Conservation (phyloP, 1,284 basidiomycete species). For the Apiotrichum domesticum region DNA sequence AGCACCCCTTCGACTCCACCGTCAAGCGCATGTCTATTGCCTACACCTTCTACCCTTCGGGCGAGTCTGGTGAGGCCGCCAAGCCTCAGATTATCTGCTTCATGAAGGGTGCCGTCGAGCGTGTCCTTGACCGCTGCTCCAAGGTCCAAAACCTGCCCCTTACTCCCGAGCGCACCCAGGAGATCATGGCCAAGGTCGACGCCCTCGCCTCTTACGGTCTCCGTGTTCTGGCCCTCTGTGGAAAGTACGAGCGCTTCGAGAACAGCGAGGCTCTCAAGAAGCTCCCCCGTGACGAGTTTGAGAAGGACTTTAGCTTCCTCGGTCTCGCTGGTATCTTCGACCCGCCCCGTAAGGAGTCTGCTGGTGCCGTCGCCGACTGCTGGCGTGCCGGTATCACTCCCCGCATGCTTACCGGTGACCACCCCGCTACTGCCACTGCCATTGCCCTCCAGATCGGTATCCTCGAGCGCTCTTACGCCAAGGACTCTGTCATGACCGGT, state of each 20-base stretch:
- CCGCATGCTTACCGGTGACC: slow-evolving; percentile 57
- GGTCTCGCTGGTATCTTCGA: slow-evolving; percentile 63
- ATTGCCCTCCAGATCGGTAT: slow-evolving; percentile 54
- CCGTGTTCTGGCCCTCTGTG: slow-evolving; percentile 49
- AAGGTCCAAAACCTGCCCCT: slow-evolving; percentile 35
- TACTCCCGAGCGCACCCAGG: slow-evolving; percentile 35
- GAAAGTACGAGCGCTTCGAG: slow-evolving; percentile 47
- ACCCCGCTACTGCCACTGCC: slow-evolving; percentile 51
- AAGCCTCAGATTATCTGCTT: slow-evolving; percentile 27
- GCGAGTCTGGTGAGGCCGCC: not conserved
- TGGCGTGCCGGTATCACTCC: slow-evolving; percentile 61
- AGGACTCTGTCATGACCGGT: slow-evolving; percentile 51
- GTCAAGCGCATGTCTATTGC: slow-evolving; percentile 60
- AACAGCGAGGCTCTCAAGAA: slow-evolving; percentile 35
- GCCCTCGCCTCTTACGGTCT: slow-evolving; percentile 58
- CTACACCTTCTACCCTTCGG: slow-evolving; percentile 34
- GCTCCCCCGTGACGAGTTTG: slow-evolving; percentile 53
- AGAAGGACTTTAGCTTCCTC: slow-evolving; percentile 57
- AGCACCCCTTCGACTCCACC: slow-evolving; percentile 59
- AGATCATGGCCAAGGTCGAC: slow-evolving; percentile 51
- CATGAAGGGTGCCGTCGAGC: slow-evolving; percentile 62
- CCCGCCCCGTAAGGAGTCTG: slow-evolving; percentile 63
- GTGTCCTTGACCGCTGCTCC: slow-evolving; percentile 54
- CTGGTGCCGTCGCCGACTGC: slow-evolving; percentile 58
- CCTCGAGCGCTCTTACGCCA: slow-evolving; percentile 48